These are phyloP conservation scores for Kondoa subrosea DNA, from an alignment of 768 basidiomycete species.

Conservation along the genomic window DNA sequence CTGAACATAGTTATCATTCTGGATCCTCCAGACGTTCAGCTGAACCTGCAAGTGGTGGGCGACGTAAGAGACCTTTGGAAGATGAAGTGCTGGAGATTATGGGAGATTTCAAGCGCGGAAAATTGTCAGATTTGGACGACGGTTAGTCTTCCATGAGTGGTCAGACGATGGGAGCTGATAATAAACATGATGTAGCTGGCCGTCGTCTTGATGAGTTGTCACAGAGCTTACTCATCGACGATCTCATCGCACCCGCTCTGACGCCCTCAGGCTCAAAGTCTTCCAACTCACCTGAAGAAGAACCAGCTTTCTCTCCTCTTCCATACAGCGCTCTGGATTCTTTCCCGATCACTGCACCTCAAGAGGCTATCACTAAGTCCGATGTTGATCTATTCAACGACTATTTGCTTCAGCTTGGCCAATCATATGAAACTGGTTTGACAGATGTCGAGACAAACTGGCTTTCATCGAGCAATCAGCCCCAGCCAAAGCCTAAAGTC, in stretches of 20 bases:
- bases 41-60: neutral
- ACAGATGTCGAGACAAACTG: neutral
- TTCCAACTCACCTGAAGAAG: neutral
- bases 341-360: neutral
- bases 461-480: neutral
- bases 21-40: neutral
- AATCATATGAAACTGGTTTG: neutral
- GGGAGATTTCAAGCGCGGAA: slow-evolving; percentile 1
- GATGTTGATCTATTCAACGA: slow-evolving; percentile 9
- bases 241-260: neutral
- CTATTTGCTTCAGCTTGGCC: neutral
- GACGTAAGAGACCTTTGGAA: neutral
- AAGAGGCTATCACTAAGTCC: neutral
- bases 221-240: neutral
- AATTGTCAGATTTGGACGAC: neutral
- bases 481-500: neutral
- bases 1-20: neutral
- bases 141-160: neutral
- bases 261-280: neutral
- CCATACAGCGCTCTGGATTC: neutral
- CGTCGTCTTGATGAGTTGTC: neutral
- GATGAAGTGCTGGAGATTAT: slow-evolving; percentile 1
- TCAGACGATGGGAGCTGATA: neutral
- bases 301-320: neutral
- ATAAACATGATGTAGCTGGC: neutral